Evolutionary conservation across 75 land plant species (phyloP).

Genomic region (Pseudotsuga menziesii): DNA sequence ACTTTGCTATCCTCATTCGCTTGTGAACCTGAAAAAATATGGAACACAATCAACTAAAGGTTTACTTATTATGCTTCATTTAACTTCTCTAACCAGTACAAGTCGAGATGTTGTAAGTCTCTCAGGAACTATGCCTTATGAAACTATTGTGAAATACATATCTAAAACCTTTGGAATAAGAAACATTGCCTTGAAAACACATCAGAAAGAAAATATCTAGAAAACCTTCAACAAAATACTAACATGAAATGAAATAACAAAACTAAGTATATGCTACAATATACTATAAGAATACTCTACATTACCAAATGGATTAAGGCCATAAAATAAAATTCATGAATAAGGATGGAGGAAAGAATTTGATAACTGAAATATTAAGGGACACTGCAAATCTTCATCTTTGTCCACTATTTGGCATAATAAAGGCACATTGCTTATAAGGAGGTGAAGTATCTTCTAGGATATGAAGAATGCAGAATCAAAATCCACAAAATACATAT

Average conservation of each 20-base stretch:
- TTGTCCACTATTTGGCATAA: not conserved
- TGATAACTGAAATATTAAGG: conserved; percentile 9
- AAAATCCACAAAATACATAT: conserved; percentile 20
- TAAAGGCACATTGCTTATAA: conserved; percentile 23
- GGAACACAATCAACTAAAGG: not conserved
- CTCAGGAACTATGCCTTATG: too few relatives aligned
- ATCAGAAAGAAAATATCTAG: not conserved
- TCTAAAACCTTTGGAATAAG: not conserved
- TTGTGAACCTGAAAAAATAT: conserved; percentile 41
- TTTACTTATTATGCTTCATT: too few relatives aligned
- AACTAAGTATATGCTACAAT: too few relatives aligned
- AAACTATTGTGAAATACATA: too few relatives aligned
- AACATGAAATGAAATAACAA: too few relatives aligned
- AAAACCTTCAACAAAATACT: too few relatives aligned
- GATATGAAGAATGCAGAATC: conserved; percentile 23
- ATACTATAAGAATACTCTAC: not conserved
- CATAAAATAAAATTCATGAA: not conserved
- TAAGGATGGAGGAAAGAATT: not conserved
- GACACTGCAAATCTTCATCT: conserved; percentile 26
- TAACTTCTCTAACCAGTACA: not conserved
- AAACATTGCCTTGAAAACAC: not conserved
- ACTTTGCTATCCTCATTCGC: conserved; percentile 1
- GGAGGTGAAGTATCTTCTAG: conserved; percentile 28
- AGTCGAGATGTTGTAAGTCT: not conserved
- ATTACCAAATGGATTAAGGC: not conserved